Evolutionary conservation across 169 alveolate genomes (phyloP).

Genomic region (Eimeria acervulina): DNA sequence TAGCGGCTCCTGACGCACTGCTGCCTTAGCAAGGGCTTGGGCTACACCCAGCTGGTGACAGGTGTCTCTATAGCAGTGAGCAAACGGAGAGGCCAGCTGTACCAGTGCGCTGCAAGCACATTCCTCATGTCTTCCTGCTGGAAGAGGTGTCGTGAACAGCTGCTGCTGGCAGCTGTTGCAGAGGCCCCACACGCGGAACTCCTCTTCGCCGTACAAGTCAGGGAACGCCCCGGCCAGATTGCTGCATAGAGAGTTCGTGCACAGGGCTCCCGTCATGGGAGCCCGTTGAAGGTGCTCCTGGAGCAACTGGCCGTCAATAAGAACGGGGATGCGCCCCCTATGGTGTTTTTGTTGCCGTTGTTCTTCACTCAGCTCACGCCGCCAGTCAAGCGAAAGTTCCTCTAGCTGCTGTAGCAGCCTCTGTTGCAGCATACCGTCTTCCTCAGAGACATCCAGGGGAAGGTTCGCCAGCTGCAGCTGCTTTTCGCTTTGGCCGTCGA

Average conservation of each 20-base stretch:
- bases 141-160: slow-evolving; percentile 62
- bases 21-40: slow-evolving; percentile 58
- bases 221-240: slow-evolving; percentile 40
- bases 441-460: background rate
- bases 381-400: slow-evolving; percentile 48
- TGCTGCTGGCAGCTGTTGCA: slow-evolving; percentile 77
- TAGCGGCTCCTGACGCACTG: background rate
- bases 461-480: background rate
- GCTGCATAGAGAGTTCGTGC: slow-evolving; percentile 77
- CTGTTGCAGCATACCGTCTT: slow-evolving; percentile 23
- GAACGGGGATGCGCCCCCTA: slow-evolving; percentile 17
- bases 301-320: slow-evolving; percentile 36
- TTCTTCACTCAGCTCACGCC: slow-evolving; percentile 14
- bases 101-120: background rate
- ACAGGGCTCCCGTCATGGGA: slow-evolving; percentile 49
- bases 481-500: background rate
- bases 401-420: slow-evolving; percentile 73
- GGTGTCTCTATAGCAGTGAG: background rate
- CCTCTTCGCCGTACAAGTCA: slow-evolving; percentile 81
- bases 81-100: slow-evolving; percentile 26
- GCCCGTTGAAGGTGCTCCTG: background rate
- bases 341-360: slow-evolving; percentile 11
- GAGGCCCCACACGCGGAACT: slow-evolving; percentile 82
- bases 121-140: background rate
- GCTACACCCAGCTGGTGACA: background rate